Evolutionary conservation across 1,284 basidiomycete genomes (phyloP), one percentile per base, ranked within the genome.

Genomic region (Melampsora larici-populina): DNA sequence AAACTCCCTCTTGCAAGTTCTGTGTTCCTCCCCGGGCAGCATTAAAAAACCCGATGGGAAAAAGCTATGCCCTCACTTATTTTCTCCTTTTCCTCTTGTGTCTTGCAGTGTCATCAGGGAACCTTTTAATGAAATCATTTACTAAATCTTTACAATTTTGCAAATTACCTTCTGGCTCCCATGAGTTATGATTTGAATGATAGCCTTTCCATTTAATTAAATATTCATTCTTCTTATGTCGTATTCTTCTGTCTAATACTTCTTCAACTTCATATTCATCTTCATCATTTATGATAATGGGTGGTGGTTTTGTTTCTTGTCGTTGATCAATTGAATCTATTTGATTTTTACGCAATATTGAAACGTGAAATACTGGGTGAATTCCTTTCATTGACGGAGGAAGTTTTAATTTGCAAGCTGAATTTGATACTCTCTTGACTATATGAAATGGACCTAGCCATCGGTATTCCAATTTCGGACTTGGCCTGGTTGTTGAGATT

Each of bases 371-470:
- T n/a, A n/a, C n/a, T n/a, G n/a, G n/a, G n/a, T n/a, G n/a, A n/a
- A n/a, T n/a, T n/a, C n/a, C n/a, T 31, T 64, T 64, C 40, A 33
- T 40, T 29, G 36, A 29, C 17, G 0, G 17, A 1, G 67, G 67
- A 21, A 69, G 43, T 1, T 43, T 51, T 6, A 43, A 13, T 43
- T 43, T 43, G 13, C 13, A 43, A 43, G 40, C 11, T 1, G 40
- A 43, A 43, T 43, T 43, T 64, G 62, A 29, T 31, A 33, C 18
- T 24, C 31, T 24, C 31, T 64, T 29, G 0, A 26, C 31, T 18
- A 64, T 64, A n/a, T 2, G 17, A 31, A 64, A 64, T 7, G 62
- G 62, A 21, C 62, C 62, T 29, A 64, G 62, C 62, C 62, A 64
- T 29, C 26, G 2, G 62, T 64, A 17, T 18, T 18, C 31, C 62